A percentile compares a stretch with the other conserved stretches of the same genome.
These are phyloP conservation scores for Naganishia sp. DNA, from an alignment of 1,284 basidiomycete genomes.

Conservation along the genomic window DNA sequence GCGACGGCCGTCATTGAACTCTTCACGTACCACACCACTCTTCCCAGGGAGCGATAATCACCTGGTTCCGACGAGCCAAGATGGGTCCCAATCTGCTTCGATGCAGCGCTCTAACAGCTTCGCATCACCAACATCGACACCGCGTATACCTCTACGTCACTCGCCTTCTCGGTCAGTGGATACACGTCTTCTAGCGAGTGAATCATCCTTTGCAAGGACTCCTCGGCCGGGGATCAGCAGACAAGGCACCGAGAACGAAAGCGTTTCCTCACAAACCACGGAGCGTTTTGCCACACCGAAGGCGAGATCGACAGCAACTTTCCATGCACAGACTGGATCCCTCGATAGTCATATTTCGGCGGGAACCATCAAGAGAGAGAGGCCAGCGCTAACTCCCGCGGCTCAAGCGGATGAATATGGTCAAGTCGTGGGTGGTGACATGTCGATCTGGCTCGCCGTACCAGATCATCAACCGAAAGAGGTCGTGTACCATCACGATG, in stretches of 20 bases:
- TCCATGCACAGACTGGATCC: constrained; percentile 14
- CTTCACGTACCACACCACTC: constrained; percentile 5
- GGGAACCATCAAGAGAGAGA: constrained; percentile 10
- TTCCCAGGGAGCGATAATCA: background rate
- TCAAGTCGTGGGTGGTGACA: constrained; percentile 34
- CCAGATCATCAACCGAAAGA: constrained; percentile 65
- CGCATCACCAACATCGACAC: constrained; percentile 41
- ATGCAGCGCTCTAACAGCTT: constrained; percentile 44
- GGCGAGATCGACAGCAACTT: constrained; percentile 6
- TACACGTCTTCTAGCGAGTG: constrained; percentile 44
- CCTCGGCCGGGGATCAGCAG: constrained; percentile 23
- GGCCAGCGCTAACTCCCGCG: constrained; percentile 9
- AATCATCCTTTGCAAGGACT: constrained; percentile 34
- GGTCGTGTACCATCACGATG: constrained; percentile 85
- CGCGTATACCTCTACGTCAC: constrained; percentile 41
- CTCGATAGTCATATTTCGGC: constrained; percentile 2
- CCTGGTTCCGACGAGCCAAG: constrained; percentile 11
- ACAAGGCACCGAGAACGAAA: constrained; percentile 6
- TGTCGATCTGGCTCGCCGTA: constrained; percentile 49
- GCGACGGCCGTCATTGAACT: constrained; percentile 14
- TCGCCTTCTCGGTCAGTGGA: constrained; percentile 50
- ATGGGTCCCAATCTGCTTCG: constrained; percentile 25
- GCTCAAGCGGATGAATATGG: constrained; percentile 19
- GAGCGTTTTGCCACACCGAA: constrained; percentile 22
- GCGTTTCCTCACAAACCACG: background rate